Evolutionary conservation across 371 early-diverging fungal species (phyloP).

Genomic region (Batrachochytrium dendrobatidis): DNA sequence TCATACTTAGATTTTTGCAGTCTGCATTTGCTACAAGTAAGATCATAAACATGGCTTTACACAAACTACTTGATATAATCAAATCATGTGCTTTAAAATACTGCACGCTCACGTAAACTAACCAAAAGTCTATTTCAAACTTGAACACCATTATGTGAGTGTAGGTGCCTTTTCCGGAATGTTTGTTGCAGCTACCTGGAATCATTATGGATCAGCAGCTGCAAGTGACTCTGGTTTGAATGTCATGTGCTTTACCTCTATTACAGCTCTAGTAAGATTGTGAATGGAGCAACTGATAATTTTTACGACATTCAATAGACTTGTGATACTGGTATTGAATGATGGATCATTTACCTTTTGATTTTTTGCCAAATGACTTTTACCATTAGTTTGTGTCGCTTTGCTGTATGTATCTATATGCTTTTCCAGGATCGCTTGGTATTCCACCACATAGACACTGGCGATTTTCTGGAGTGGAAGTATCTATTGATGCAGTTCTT

Average conservation of each 20-base stretch:
- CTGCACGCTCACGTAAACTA: no score
- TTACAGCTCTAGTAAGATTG: neutral
- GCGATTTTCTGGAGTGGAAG: constrained; percentile 22
- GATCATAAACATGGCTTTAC: no score
- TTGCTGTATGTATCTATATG: constrained; percentile 24
- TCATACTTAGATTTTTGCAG: neutral
- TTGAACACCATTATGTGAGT: neutral
- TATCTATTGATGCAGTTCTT: constrained; percentile 12
- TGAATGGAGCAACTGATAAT: neutral
- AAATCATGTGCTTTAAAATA: neutral
- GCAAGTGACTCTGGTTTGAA: neutral
- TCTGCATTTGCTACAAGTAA: neutral
- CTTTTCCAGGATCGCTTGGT: constrained; percentile 16
- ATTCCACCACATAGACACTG: constrained; percentile 21
- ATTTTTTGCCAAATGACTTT: no score
- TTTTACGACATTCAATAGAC: no score
- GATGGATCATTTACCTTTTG: no score
- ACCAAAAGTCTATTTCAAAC: no score
- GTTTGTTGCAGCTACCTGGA: neutral
- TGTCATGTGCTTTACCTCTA: neutral
- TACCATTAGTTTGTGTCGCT: constrained; percentile 20
- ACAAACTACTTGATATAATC: neutral
- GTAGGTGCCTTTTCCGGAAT: neutral
- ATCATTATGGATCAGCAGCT: neutral
- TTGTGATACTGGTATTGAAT: no score